Conservation (phyloP, 2,329 filamentous ascomycete genomes). For the Fusarium dlaminii region DNA sequence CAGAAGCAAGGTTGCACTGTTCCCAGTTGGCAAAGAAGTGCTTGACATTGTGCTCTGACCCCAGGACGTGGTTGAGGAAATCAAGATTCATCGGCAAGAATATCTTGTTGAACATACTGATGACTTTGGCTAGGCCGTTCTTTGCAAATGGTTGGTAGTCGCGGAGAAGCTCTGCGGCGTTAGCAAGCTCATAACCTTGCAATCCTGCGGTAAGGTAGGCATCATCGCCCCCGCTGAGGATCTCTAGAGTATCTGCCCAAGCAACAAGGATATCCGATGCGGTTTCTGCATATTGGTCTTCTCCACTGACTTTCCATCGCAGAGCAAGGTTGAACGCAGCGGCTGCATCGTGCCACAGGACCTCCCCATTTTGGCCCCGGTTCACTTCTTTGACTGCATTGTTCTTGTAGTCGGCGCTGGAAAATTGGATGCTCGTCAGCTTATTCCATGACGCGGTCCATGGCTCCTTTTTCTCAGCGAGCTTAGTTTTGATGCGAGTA, state of each 20-base stretch:
- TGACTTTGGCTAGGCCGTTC: neutral
- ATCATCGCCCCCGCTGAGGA: neutral
- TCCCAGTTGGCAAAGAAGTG: constrained; percentile 25
- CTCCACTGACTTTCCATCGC: neutral
- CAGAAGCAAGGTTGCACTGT: constrained; percentile 22
- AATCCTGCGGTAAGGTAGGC: constrained; percentile 51
- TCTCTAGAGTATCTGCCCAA: neutral
- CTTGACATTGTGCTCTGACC: constrained; percentile 6
- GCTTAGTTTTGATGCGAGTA: neutral
- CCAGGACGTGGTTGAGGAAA: neutral
- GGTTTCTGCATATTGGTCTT: neutral
- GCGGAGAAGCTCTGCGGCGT: constrained; percentile 55
- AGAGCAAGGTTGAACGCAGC: neutral
- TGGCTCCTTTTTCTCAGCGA: neutral
- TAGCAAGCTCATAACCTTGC: constrained; percentile 58
- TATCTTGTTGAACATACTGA: neutral
- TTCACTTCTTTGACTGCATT: neutral
- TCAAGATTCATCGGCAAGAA: constrained; percentile 2
- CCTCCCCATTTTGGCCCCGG: neutral
- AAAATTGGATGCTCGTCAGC: neutral
- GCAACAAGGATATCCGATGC: neutral
- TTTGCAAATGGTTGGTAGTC: constrained; percentile 33
- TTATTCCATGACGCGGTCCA: neutral
- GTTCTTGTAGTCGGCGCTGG: neutral
- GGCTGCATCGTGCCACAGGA: neutral